phyloP scores from a whole-genome alignment of 495 filamentous ascomycete genomes.

The Aspergillus conjunctus region DNA sequence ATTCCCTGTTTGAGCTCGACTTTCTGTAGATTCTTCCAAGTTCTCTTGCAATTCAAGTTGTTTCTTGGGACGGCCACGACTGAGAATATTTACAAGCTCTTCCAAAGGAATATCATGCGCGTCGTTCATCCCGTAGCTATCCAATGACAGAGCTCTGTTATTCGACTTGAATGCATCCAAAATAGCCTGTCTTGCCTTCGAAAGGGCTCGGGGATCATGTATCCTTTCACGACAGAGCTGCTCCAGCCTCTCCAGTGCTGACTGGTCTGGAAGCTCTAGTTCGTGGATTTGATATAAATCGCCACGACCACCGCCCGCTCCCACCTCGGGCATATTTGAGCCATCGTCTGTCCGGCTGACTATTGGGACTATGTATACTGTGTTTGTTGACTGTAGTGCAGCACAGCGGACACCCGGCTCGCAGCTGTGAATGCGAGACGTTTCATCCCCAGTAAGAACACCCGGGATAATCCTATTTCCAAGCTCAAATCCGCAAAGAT shows the following conservation, averaged over 20 bases:
- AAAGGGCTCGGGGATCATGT: slow-evolving; percentile 34
- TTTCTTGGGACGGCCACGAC: slow-evolving; percentile 22
- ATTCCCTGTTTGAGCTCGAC: slow-evolving; percentile 4
- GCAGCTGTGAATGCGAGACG: slow-evolving; percentile 83
- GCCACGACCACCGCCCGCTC: slow-evolving; percentile 76
- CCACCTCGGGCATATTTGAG: slow-evolving; percentile 67
- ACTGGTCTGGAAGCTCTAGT: slow-evolving; percentile 56
- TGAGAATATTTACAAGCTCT: slow-evolving; percentile 43
- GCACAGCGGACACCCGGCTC: slow-evolving; percentile 71
- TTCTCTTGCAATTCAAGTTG: not conserved
- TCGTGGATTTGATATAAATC: slow-evolving; percentile 69
- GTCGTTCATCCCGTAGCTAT: slow-evolving; percentile 42
- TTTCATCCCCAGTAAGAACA: slow-evolving; percentile 65
- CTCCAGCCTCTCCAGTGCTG: slow-evolving; percentile 49
- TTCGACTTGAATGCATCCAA: slow-evolving; percentile 36
- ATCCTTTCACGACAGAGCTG: slow-evolving; percentile 49
- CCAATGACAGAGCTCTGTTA: slow-evolving; percentile 43
- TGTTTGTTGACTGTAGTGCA: slow-evolving; percentile 49
- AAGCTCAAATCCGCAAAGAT: slow-evolving; percentile 72
- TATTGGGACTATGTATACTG: slow-evolving; percentile 80
- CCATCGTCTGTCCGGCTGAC: slow-evolving; percentile 60
- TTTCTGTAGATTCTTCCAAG: not conserved
- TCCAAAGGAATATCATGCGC: slow-evolving; percentile 49
- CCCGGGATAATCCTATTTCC: slow-evolving; percentile 72
- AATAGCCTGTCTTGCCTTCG: slow-evolving; percentile 38